Evolutionary conservation across 495 filamentous ascomycete genomes (phyloP).

Genomic region (Neurospora sp.): DNA sequence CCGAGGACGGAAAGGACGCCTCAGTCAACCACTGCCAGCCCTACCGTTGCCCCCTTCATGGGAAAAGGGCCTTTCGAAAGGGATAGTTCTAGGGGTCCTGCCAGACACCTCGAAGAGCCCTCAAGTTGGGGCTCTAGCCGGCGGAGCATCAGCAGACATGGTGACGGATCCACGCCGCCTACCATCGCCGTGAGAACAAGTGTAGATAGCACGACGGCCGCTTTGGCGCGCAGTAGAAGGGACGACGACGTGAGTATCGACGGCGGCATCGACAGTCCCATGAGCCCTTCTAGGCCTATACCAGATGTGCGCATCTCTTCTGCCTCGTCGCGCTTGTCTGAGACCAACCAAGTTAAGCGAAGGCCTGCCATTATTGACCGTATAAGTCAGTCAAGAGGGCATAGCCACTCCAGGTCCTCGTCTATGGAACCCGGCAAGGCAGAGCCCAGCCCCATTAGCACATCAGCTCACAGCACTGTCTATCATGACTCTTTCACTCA

Average conservation of each 20-base stretch:
- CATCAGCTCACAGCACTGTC: slow-evolving; percentile 44
- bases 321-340: slow-evolving; percentile 9
- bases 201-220: slow-evolving; percentile 22
- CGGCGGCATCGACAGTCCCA: slow-evolving; percentile 28
- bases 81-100: slow-evolving; percentile 29
- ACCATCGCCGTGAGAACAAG: slow-evolving; percentile 24
- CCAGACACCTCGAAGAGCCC: slow-evolving; percentile 29
- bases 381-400: slow-evolving; percentile 43
- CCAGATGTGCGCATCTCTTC: slow-evolving; percentile 22
- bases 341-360: slow-evolving; percentile 18
- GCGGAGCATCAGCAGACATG: slow-evolving; percentile 27
- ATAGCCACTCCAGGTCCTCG: slow-evolving; percentile 48
- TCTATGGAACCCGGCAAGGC: slow-evolving; percentile 47
- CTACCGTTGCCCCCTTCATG: slow-evolving; percentile 43
- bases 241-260: slow-evolving; percentile 33
- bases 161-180: slow-evolving; percentile 17
- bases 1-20: slow-evolving; percentile 38
- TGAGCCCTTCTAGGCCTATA: slow-evolving; percentile 29
- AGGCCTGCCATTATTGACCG: slow-evolving; percentile 40
- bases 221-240: slow-evolving; percentile 23
- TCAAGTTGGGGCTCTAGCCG: slow-evolving; percentile 14
- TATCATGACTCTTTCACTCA: slow-evolving; percentile 41
- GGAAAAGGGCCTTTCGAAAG: slow-evolving; percentile 41
- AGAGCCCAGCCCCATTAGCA: slow-evolving; percentile 41
- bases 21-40: slow-evolving; percentile 7